Evolutionary conservation across 1,284 basidiomycete genomes (phyloP), one percentile per base, ranked within the genome.

Genomic region (Spongispora temasekensis): DNA sequence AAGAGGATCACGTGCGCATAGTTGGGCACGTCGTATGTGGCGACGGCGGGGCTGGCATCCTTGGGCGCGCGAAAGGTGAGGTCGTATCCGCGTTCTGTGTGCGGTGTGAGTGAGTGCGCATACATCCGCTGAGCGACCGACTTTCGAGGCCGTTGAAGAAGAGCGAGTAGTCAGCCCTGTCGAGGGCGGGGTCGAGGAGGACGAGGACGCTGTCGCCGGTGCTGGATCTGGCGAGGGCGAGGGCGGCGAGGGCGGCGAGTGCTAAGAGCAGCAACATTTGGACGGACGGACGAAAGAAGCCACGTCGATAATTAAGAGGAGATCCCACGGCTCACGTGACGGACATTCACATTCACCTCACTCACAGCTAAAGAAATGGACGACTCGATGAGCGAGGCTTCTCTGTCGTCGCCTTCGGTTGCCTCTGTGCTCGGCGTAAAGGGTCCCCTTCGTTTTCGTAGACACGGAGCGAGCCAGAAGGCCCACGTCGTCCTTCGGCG

Each of bases 1-100:
- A 96, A 89, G 63, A 97, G 74, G 64, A 97, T 85, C 74, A 97
- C 83, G 74, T 97, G 94, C 55, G 89, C 83, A 76, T 92, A 96
- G 60, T 84, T 79, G 53, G 90, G 85, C 48, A 88, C 81, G 65
- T 88, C 93, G 74, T 88, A 87, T 69, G 89, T 81, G 35, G 88
- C 79, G 54, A 96, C 76, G 23, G 82, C 75, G 12, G 91, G 90
- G 51, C 78, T 76, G 51, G 84, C 82, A 54, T 88, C 89, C 72
- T 89, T 91, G 13, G 94, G 90, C 15, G 83, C 79, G 57, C 93
- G 87, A 80, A 95, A 95, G 0, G 91, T 94, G 54, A 97, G 78
- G 57, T 93, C 81, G 75, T 75, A 75, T 7, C 73, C 71, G 48
- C 73, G 62, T 25, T 65, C 71, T 72, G 37, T 25, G 9, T 25